Evolutionary conservation across 1,139 yeast species (phyloP).

Genomic region (Hyphopichia khmerensis): DNA sequence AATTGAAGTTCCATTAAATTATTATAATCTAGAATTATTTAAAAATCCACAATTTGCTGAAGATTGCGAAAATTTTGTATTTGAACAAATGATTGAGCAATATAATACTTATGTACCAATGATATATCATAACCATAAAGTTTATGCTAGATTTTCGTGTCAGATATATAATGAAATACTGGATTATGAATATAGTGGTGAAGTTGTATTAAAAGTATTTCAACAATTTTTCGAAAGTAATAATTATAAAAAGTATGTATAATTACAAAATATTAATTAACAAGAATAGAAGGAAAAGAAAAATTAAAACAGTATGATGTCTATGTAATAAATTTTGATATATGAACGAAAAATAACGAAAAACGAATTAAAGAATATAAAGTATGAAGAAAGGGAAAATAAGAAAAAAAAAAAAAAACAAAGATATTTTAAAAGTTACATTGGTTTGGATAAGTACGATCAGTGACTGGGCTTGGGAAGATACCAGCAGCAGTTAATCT

Average conservation of each 20-base stretch:
- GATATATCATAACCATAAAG: constrained; percentile 36
- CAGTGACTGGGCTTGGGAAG: constrained; percentile 77
- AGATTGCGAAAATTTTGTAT: constrained; percentile 8
- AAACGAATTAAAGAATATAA: no score
- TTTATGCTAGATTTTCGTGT: constrained; percentile 55
- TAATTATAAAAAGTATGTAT: not conserved
- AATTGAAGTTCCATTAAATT: constrained; percentile 39
- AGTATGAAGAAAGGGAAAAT: no score
- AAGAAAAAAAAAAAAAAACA: not conserved
- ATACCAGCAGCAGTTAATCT: constrained; percentile 55
- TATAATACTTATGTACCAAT: constrained; percentile 49
- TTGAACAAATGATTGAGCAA: constrained; percentile 14
- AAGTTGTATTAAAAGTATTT: constrained; percentile 19
- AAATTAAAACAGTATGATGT: no score
- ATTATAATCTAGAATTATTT: not conserved
- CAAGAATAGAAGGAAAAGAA: no score
- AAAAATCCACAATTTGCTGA: not conserved
- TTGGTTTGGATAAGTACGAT: constrained; percentile 68
- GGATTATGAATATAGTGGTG: constrained; percentile 51
- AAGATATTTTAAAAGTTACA: constrained; percentile 37
- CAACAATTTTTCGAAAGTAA: constrained; percentile 8
- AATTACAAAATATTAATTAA: not conserved
- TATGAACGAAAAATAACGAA: no score
- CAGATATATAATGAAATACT: constrained; percentile 57
- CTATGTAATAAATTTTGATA: no score